Evolutionary conservation across 2,329 filamentous ascomycete genomes (phyloP), one percentile per base, ranked within the genome.

Genomic region (Graphium sp.): DNA sequence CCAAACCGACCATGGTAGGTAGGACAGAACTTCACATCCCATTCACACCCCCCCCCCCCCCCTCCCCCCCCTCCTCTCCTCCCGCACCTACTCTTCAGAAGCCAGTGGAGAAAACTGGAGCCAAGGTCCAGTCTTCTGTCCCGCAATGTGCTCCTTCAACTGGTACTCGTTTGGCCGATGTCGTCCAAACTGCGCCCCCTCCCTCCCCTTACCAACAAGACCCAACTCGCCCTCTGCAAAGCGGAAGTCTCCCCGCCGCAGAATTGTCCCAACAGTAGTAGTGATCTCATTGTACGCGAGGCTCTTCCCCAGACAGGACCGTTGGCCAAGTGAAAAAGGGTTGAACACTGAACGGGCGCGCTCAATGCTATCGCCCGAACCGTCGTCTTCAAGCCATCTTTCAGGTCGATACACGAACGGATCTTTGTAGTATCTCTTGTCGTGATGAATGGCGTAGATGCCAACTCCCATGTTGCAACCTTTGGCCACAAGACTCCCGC

Each of bases 371-470:
- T 24, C 22, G 22, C 22, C 12, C 22, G 22, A 8, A 9, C 12
- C 22, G 15, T 24, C 12, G 10, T 12, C 15, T 14, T 24, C 22
- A 12, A 24, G 11, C 22, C 22, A 24, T 14, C 22, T 24, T 10
- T 24, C 22, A 12, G 22, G 22, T n/a, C 22, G 12, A 14, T 24
- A 24, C 7, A 14, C n/a, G n/a, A n/a, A n/a, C n/a, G n/a, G n/a
- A n/a, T n/a, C n/a, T n/a, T n/a, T n/a, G n/a, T n/a, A n/a, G 5
- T 14, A 31, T 54, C 41, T 0, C 8, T 11, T 8, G 14, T 32
- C 37, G 15, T 32, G 36, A 8, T 39, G 37, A 1, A 39, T 22
- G 9, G 30, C 37, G 16, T 39, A 39, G 24, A 33, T 30, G 0
- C 32, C 28, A 8, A 32, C 32, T 1, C 36, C 31, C n/a, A 39